Base-by-base conservation (phyloP, 1,284 basidiomycete genomes). In the Rhizopogon parksii region DNA sequence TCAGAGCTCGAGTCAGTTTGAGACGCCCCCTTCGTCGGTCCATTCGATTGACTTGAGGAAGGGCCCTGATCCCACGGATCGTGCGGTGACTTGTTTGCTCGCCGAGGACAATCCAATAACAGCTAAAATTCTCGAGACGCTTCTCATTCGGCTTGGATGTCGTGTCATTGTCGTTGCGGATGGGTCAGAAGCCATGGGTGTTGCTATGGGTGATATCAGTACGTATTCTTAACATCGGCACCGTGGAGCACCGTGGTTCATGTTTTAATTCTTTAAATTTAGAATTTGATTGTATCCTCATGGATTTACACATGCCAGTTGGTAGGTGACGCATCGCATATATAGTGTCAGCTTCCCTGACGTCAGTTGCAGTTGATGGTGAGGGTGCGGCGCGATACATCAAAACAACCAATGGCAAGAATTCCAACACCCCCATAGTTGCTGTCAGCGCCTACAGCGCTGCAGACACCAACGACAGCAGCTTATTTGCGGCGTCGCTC, bases 21-120 rank as follows among this genome's bases (percentile, higher is more conserved):
- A 82, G 49, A 54, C 66, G 50, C 85, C 86, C 30, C 80, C 85
- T 15, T 88, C 88, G 36, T 90, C 86, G 19, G 82, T 90, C 15
- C 81, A 83, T 53, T 89, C 86, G 0, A 81, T 86, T 54, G 88
- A 90, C 62, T 63, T 88, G 63, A 78, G 78, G 63, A 81, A 81
- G 65, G 81, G 78, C 6, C 80, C 82, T 2, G 84, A 89, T 66
- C 80, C 79, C 25, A 77, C 68, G 57, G 89, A 91, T 64, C 80
- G 89, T 39, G 84, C 85, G 15, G 84, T 98, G 49, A 94, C 91
- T 17, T 95, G 93, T 61, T 71, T 99, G 34, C 79, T 99, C 42
- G 96, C 95, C 0, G 96, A 99, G 66, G 94, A 98, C 64, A 99
- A 99, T 64, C 95, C 95, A 0, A 96, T 95, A 60, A 94, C 91